Evolutionary conservation across 2,329 filamentous ascomycete species (phyloP), one percentile per base, ranked within the genome.

Genomic region (Fusarium austroafricanum): DNA sequence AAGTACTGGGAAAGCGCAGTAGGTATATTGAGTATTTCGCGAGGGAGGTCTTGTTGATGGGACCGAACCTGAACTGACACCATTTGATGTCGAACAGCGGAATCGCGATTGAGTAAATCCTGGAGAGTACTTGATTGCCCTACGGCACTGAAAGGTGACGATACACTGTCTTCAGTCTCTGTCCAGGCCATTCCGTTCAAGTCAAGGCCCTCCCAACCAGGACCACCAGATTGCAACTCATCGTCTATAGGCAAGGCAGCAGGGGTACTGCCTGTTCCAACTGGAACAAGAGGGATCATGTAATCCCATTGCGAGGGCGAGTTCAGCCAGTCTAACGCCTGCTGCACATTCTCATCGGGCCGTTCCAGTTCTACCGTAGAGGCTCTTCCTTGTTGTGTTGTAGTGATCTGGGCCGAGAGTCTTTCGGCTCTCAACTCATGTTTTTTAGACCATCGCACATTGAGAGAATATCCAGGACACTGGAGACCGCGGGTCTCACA

Each of bases 401-500:
- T 10, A 3, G 29, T 3, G 7, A 11, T 31, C 29, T 31, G 29
- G 14, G 31, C 12, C 14, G 31, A 35, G 6, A 35, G 15, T 35
- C 15, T 17, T 9, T 35, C 33, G 8, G 12, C 33, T 3, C 35
- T 29, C 15, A 38, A 12, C 11, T 59, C 26, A 4, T 59, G 52
- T 15, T 57, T 57, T 15, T 59, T 43, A 1, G 55, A 59, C 55
- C 55, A 59, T 5, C 55, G 40, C 0, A 59, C 40, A 2, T 59
- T 59, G 3, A 59, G 40, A 5, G 40, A 33, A 33, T 59, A 59
- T 6, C 55, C 55, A 14, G 52, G 55, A 1, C 55, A 58, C 3
- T 56, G 31, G 3, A 46, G 26, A 10, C 37, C 35, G 6, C 28
- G 52, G 2, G 12, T 20, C 20, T 56, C 55, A 11, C 55, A 58